Base-by-base conservation (phyloP, 148 eudicot genomes). In the Camellia lanceoleosa region DNA sequence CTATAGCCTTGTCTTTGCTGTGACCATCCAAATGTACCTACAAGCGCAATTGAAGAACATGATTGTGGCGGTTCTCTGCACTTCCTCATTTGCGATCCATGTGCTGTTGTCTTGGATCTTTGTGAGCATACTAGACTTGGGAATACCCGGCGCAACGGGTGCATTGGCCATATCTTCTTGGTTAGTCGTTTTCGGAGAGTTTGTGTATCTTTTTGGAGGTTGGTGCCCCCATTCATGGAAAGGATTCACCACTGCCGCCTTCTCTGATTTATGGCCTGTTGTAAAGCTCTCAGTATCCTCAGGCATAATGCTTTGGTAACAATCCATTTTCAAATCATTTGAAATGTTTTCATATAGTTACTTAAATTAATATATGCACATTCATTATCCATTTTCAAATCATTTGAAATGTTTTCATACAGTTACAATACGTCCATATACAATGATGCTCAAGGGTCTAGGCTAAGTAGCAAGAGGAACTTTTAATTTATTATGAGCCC, bases 1-100 rank as follows among this genome's bases (percentile, higher is more conserved):
- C 46, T 90, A 89, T 64, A 82, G 78, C 49, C 73, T 79, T 74
- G 83, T 89, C 58, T 91, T 84, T 38, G 69, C 71, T 61, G 61
- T 86, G 81, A 90, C 92, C 5, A 85, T 90, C 23, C 93, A 91
- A 67, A 93, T 89, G 93, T 93, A 63, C 65, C 80, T 93, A 49
- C 97, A 91, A 78, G 91, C 92, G 3, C 94, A 91, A 56, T 80
- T 88, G 46, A 93, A 90, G 90, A 93, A 93, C 83, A 60, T 56
- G 86, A 73, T 91, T 16, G 80, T 88, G 47, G 92, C 85, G 0
- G 89, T 86, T 85, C 80, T 91, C 10, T 79, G 84, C 38, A 56
- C 64, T 10, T 56, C 80, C 20, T 18, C 84, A 74, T 85, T 88
- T 65, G 58, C 79, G 0, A 61, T 87, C 43, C 93, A 93, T 58